phyloP scores from a whole-genome alignment of 352 stramenopile genomes.

The Phytophthora boehmeriae region DNA sequence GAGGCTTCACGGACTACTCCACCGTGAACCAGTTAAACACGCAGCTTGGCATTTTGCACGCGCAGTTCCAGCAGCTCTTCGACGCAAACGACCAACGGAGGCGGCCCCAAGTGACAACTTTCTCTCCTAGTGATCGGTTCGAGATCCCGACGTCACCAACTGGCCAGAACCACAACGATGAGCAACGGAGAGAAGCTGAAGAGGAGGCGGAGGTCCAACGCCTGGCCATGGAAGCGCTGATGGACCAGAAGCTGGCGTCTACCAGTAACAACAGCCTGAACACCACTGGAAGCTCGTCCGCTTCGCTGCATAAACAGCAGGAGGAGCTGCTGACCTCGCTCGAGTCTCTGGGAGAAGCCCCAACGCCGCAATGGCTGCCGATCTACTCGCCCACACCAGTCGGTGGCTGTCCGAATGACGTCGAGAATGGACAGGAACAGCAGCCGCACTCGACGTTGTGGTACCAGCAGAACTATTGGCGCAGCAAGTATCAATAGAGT shows the following conservation, averaged over 20 bases:
- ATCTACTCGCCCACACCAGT: conserved; percentile 1
- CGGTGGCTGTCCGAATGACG: conserved; percentile 6
- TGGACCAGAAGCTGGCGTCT: conserved; percentile 33
- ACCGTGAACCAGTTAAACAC: conserved; percentile 52
- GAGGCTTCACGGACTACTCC: conserved; percentile 36
- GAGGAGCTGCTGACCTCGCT: conserved; percentile 48
- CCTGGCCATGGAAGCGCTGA: conserved; percentile 38
- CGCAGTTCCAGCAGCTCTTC: conserved; percentile 68
- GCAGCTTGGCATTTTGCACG: conserved; percentile 55
- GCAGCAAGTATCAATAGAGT: conserved; percentile 48
- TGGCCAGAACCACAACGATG: conserved; percentile 15
- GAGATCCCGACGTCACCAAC: conserved; percentile 40
- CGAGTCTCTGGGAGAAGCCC: conserved; percentile 27
- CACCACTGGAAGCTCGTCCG: not conserved
- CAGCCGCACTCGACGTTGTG: conserved; percentile 28
- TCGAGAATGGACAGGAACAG: conserved; percentile 6
- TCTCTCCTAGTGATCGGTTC: conserved; percentile 47
- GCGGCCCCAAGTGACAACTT: conserved; percentile 5
- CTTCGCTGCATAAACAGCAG: conserved; percentile 31
- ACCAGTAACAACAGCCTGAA: not conserved
- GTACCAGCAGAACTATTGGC: conserved; percentile 66
- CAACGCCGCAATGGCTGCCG: conserved; percentile 19
- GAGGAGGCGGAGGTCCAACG: conserved; percentile 28
- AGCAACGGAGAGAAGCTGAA: conserved; percentile 9
- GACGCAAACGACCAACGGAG: conserved; percentile 37